Percentiles rank a stretch among this genome's conserved stretches.
Conservation (phyloP, 1,139 yeast genomes). For the Suhomyces bokatorum region DNA sequence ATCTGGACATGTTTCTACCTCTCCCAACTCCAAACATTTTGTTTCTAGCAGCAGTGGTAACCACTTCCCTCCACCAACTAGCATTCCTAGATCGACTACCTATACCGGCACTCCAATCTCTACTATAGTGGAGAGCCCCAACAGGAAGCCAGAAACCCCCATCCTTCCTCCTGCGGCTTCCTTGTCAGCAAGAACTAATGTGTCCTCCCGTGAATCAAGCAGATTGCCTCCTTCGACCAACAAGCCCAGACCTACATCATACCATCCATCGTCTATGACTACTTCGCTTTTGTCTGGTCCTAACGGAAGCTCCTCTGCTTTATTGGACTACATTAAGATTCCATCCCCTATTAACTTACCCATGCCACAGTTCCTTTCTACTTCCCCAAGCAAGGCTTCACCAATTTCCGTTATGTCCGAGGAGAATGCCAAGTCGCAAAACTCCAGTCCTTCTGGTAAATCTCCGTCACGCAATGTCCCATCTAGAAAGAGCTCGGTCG, state of each 20-base stretch:
- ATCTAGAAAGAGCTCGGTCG: conserved; percentile 45
- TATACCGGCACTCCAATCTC: conserved; percentile 44
- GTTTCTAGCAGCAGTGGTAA: conserved; percentile 7
- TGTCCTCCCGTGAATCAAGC: conserved; percentile 24
- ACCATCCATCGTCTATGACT: conserved; percentile 62
- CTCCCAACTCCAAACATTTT: conserved; percentile 11
- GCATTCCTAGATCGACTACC: conserved; percentile 42
- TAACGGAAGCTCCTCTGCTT: conserved; percentile 24
- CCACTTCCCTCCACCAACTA: conserved; percentile 19
- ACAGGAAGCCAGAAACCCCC: conserved; percentile 19
- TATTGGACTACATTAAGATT: conserved; percentile 34
- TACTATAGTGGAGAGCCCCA: conserved; percentile 51
- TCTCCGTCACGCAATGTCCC: conserved; percentile 17
- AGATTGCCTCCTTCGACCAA: conserved; percentile 47
- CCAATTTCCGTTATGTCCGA: conserved; percentile 20
- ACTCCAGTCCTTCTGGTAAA: conserved; percentile 11
- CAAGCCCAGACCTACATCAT: conserved; percentile 79
- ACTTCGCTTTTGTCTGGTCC: conserved; percentile 31
- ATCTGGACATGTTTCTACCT: conserved; percentile 1
- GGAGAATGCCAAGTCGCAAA: conserved; percentile 12
- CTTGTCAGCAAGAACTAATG: conserved; percentile 14
- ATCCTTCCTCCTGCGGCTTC: conserved; percentile 15
- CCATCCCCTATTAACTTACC: conserved; percentile 35
- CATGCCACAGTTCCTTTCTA: conserved; percentile 38
- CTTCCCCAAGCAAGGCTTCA: conserved; percentile 38